These are phyloP conservation scores for Acanthamoeba royreba DNA, from an alignment of 208 protist species.

Conservation along the genomic window DNA sequence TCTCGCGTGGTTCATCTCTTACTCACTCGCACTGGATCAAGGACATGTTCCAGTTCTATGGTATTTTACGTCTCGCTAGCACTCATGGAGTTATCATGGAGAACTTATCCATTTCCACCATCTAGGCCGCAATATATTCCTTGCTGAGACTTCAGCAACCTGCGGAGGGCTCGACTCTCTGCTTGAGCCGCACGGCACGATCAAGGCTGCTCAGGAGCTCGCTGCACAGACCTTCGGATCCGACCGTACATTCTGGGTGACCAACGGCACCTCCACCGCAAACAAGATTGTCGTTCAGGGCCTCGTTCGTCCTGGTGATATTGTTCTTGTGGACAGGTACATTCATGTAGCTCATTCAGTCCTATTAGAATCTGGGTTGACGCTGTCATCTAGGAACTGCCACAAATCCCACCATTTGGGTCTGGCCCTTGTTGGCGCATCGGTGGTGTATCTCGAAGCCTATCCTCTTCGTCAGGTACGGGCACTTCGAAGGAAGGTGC, in stretches of 20 bases:
- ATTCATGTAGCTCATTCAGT: background rate
- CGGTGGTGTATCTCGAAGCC: conserved; percentile 42
- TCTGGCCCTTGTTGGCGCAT: conserved; percentile 14
- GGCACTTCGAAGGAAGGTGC: background rate
- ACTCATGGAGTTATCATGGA: background rate
- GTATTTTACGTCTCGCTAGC: background rate
- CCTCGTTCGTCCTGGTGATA: conserved; percentile 43
- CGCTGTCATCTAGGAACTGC: conserved; percentile 40
- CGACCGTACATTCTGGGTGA: conserved; percentile 47
- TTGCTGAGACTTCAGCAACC: conserved; percentile 47
- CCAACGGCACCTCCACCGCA: conserved; percentile 54
- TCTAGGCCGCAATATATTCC: conserved; percentile 42
- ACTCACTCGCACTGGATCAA: conserved; percentile 51
- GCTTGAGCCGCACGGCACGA: conserved; percentile 51
- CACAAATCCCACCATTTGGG: conserved; percentile 63
- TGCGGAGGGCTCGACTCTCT: conserved; percentile 57
- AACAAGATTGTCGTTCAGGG: conserved; percentile 60
- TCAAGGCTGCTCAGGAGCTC: conserved; percentile 55
- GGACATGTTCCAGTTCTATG: conserved; percentile 52
- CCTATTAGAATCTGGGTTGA: background rate
- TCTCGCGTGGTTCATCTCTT: conserved; percentile 16
- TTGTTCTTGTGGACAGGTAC: conserved; percentile 50
- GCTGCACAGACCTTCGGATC: conserved; percentile 54
- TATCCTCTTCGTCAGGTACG: conserved; percentile 23
- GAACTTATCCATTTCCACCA: background rate